phyloP scores from a whole-genome alignment of 371 early-diverging fungal genomes.

The Mucor indicus region DNA sequence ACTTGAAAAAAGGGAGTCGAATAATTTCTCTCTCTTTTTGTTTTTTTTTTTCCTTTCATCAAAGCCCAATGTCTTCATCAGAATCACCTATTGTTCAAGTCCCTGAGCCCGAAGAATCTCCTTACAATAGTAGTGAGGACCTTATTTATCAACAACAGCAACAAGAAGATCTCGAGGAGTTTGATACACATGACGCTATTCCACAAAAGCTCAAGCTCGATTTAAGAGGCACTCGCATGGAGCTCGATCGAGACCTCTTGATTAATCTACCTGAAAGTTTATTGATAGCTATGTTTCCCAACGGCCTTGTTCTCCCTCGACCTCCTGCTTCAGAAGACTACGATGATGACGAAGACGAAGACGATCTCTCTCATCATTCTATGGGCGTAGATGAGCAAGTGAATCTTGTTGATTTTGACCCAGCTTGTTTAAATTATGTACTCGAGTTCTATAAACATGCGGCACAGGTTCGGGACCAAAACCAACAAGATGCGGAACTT shows the following conservation, averaged over 20 bases:
- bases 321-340: conserved; percentile 40
- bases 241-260: conserved; percentile 71
- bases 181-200: conserved; percentile 42
- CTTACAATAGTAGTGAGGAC: conserved; percentile 6
- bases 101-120: conserved; percentile 27
- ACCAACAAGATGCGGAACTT: conserved; percentile 22
- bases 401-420: conserved; percentile 64
- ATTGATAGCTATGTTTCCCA: conserved; percentile 82
- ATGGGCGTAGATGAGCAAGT: conserved; percentile 51
- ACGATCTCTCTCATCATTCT: conserved; percentile 51
- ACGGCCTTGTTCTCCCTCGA: conserved; percentile 65
- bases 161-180: conserved; percentile 28
- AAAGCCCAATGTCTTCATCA: no score
- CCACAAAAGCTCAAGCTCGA: conserved; percentile 65
- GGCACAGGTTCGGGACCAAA: conserved; percentile 17
- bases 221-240: conserved; percentile 69
- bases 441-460: conserved; percentile 50
- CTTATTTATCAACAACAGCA: conserved; percentile 27
- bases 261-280: conserved; percentile 75
- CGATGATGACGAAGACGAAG: conserved; percentile 49
- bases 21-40: no score
- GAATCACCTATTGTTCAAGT: conserved; percentile 46
- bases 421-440: conserved; percentile 62
- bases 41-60: no score
- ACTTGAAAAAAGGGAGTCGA: no score